phyloP scores from a whole-genome alignment of 139 green algal species.

The Penium margaritaceum region DNA sequence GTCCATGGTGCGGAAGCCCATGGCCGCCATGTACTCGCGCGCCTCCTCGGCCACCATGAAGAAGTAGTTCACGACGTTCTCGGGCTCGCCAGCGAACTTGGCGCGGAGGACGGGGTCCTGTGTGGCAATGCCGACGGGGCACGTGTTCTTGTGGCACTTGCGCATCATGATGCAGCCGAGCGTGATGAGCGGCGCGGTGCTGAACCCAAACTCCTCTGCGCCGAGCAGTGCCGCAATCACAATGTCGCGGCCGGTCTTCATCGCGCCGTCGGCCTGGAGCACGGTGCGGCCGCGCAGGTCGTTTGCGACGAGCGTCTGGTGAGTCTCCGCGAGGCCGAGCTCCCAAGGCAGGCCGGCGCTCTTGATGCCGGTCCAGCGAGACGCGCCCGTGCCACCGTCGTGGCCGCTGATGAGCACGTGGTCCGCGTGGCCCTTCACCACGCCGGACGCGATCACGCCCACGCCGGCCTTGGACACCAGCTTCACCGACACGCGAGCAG shows the following conservation, averaged over 20 bases:
- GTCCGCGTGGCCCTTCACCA: constrained; percentile 91
- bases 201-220: constrained; percentile 93
- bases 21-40: constrained; percentile 74
- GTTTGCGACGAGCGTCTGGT: constrained; percentile 90
- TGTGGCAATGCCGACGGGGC: constrained; percentile 86
- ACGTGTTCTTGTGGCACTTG: constrained; percentile 97
- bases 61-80: constrained; percentile 92
- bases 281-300: constrained; percentile 78
- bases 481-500: constrained; percentile 74
- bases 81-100: constrained; percentile 85
- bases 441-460: constrained; percentile 75
- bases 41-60: constrained; percentile 93
- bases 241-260: constrained; percentile 87
- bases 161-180: constrained; percentile 96
- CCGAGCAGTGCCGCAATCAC: constrained; percentile 77
- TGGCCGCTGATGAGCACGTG: constrained; percentile 91
- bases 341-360: constrained; percentile 80
- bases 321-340: constrained; percentile 84
- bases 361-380: constrained; percentile 78
- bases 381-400: constrained; percentile 82
- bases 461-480: constrained; percentile 90
- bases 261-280: constrained; percentile 80
- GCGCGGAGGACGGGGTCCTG: constrained; percentile 88
- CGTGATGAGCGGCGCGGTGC: constrained; percentile 88
- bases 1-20: constrained; percentile 72